Evolutionary conservation across 1,284 basidiomycete genomes (phyloP).

Genomic region (Erythrobasidium hasegawianum): DNA sequence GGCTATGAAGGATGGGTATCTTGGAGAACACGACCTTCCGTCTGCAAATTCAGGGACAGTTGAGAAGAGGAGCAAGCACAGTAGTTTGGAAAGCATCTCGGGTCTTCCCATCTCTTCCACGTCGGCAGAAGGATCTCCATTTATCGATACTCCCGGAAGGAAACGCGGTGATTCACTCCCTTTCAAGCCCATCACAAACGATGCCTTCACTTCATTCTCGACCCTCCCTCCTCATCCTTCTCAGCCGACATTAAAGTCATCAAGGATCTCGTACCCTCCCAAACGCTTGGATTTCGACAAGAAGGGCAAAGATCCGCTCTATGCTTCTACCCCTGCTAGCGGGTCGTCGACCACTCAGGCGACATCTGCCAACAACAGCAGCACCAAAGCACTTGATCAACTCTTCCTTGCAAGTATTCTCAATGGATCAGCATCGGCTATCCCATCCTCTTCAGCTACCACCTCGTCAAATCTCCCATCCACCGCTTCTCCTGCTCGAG

Average conservation of each 20-base stretch:
- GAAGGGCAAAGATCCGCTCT: constrained; percentile 8
- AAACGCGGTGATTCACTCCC: constrained; percentile 23
- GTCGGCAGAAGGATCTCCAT: constrained; percentile 2
- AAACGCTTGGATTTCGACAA: constrained; percentile 8
- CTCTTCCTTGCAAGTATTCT: constrained; percentile 32
- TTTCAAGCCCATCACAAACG: neutral
- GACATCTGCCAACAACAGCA: neutral
- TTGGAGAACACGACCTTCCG: neutral
- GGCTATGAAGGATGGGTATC: neutral
- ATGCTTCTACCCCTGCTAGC: constrained; percentile 27
- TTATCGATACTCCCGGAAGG: constrained; percentile 20
- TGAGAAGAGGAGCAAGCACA: too few relatives aligned
- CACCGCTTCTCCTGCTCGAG: neutral
- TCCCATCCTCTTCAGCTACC: neutral
- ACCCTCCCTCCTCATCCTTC: constrained; percentile 11
- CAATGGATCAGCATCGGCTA: constrained; percentile 9
- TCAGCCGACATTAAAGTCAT: constrained; percentile 23
- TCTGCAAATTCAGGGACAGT: neutral
- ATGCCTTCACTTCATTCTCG: neutral
- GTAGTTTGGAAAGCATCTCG: too few relatives aligned
- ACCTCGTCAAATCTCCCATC: too few relatives aligned
- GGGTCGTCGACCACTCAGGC: neutral
- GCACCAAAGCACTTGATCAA: constrained; percentile 15
- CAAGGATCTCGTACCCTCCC: constrained; percentile 29
- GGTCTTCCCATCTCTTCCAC: too few relatives aligned